A percentile compares a stretch with the other conserved stretches of the same genome.
Evolutionary conservation across 1,139 yeast species (phyloP).

Genomic region (Pichia sp.): DNA sequence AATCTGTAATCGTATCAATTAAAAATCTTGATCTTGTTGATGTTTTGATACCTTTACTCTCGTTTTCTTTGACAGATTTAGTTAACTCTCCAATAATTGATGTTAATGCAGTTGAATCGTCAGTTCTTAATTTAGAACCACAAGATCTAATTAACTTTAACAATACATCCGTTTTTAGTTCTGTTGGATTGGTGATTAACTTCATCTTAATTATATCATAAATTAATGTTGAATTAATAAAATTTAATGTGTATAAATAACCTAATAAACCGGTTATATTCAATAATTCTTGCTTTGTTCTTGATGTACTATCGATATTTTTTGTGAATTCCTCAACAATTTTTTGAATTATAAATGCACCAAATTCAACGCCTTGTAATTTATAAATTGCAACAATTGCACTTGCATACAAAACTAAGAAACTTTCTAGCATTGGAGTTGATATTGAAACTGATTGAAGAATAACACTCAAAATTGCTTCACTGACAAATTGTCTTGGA

Average conservation of each 20-base stretch:
- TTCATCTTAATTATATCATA: conserved; percentile 62
- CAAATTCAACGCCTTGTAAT: conserved; percentile 81
- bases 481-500: conserved; percentile 74
- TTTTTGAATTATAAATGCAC: conserved; percentile 78
- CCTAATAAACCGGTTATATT: conserved; percentile 72
- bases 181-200: conserved; percentile 45
- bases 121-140: conserved; percentile 82
- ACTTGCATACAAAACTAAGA: conserved; percentile 75
- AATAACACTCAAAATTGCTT: conserved; percentile 55
- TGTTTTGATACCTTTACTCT: conserved; percentile 34
- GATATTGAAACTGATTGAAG: conserved; percentile 64
- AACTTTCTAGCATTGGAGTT: conserved; percentile 65
- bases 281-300: conserved; percentile 49
- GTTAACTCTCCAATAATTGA: conserved; percentile 64
- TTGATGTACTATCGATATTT: conserved; percentile 24
- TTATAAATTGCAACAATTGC: conserved; percentile 70
- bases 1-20: conserved; percentile 75
- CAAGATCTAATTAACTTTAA: conserved; percentile 65
- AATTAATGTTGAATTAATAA: conserved; percentile 64
- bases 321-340: conserved; percentile 56
- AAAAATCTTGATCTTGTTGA: conserved; percentile 73
- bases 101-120: conserved; percentile 81
- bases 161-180: conserved; percentile 69
- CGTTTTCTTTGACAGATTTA: conserved; percentile 36
- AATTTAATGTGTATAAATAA: conserved; percentile 69